These are phyloP conservation scores for Barbarea vulgaris DNA, from an alignment of 345 rosid genomes.

Conservation along the genomic window DNA sequence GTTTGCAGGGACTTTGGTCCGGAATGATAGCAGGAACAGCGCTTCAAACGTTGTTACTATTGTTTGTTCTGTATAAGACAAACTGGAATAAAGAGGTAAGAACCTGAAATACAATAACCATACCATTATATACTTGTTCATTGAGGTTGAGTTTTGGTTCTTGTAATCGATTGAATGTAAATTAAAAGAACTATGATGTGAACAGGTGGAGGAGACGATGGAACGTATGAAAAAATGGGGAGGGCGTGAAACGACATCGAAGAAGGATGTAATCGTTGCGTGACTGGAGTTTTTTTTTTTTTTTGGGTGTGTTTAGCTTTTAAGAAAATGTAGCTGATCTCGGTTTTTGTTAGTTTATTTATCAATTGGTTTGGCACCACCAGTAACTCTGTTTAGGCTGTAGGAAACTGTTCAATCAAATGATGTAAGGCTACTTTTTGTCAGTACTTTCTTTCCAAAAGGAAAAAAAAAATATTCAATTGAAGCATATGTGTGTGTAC, in stretches of 20 bases:
- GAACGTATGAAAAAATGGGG: conserved; percentile 74
- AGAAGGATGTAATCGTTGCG: conserved; percentile 25
- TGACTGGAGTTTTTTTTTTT: neutral
- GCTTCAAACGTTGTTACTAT: conserved; percentile 64
- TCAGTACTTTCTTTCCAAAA: neutral
- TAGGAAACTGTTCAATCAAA: conserved; percentile 12
- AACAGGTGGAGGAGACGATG: conserved; percentile 60
- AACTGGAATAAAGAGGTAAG: conserved; percentile 87
- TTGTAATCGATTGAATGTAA: neutral
- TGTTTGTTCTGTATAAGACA: conserved; percentile 59
- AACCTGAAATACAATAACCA: neutral
- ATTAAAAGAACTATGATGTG: neutral
- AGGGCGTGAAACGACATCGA: conserved; percentile 45
- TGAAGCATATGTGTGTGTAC: no score
- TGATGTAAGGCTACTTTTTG: conserved; percentile 13
- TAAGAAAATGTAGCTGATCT: conserved; percentile 3
- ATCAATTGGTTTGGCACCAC: neutral
- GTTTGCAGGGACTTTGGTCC: conserved; percentile 70
- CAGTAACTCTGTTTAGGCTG: neutral
- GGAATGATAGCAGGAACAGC: conserved; percentile 84
- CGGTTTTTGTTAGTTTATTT: conserved; percentile 1
- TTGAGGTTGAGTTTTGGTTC: neutral
- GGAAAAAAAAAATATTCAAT: neutral
- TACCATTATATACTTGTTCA: neutral
- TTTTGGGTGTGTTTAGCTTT: conserved; percentile 1